Percentiles rank a stretch among this genome's conserved stretches.
Conservation (phyloP, 2,329 filamentous ascomycete species). For the Cadophora malorum region DNA sequence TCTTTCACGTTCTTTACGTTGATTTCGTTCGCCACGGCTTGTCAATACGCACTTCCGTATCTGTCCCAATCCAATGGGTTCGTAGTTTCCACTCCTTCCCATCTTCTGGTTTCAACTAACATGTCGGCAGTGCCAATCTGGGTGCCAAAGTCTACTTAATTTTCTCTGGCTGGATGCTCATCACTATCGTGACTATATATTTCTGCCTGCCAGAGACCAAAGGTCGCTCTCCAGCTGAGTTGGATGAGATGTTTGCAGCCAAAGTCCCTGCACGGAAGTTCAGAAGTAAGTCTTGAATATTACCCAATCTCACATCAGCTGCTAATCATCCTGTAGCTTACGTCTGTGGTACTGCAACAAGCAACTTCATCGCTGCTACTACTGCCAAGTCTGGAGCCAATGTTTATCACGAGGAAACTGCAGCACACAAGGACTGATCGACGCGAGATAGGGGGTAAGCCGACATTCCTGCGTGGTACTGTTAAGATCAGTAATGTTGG, state of each 20-base stretch:
- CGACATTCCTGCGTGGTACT: too few relatives aligned
- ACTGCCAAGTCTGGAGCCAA: too few relatives aligned
- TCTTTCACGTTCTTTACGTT: not conserved
- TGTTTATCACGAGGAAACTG: too few relatives aligned
- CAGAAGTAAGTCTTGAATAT: not conserved
- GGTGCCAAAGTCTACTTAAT: not conserved
- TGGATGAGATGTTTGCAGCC: conserved; percentile 51
- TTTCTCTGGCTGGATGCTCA: not conserved
- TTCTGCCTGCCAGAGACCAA: conserved; percentile 31
- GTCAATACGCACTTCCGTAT: not conserved
- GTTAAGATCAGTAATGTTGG: too few relatives aligned
- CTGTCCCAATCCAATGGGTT: not conserved
- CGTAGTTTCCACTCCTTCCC: not conserved
- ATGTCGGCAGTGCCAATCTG: not conserved
- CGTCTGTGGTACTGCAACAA: too few relatives aligned
- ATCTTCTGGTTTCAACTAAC: too few relatives aligned
- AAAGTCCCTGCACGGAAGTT: conserved; percentile 44
- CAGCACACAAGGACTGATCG: too few relatives aligned
- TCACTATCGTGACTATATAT: not conserved
- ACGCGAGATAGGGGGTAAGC: too few relatives aligned
- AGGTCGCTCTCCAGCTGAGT: conserved; percentile 52
- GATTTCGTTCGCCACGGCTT: not conserved
- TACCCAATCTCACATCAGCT: too few relatives aligned
- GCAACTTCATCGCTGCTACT: too few relatives aligned
- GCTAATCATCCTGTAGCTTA: too few relatives aligned